phyloP scores from a whole-genome alignment of 306 rosid species.

The Phaseolus lunatus region DNA sequence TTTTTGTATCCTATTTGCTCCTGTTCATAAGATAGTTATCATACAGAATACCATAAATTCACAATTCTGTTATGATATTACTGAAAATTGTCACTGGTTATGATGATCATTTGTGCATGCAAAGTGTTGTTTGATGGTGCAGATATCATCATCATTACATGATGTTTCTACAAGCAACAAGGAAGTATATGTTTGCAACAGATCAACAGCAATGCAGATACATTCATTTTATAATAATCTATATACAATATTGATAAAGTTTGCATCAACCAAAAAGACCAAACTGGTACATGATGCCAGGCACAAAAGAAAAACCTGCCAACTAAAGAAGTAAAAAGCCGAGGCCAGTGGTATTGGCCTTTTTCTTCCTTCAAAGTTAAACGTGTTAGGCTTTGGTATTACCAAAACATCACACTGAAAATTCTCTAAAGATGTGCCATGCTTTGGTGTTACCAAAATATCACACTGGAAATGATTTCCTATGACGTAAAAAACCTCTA shows the following conservation, averaged over 20 bases:
- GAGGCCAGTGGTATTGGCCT: conserved; percentile 42
- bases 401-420: conserved; percentile 44
- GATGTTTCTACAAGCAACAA: background rate
- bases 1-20: too few species aligned
- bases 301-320: background rate
- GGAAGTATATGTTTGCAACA: background rate
- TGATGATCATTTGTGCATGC: background rate
- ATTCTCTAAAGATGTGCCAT: background rate
- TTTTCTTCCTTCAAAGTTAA: conserved; percentile 34
- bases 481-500: conserved; percentile 41
- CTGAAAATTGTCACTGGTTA: background rate
- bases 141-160: background rate
- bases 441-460: too few species aligned
- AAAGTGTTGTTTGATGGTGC: background rate
- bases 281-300: conserved; percentile 35
- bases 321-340: conserved; percentile 33
- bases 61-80: background rate
- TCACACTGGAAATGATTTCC: conserved; percentile 13
- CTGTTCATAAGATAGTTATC: too few species aligned
- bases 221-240: conserved; percentile 8
- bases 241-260: conserved; percentile 29
- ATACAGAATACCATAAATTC: background rate
- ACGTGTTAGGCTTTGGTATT: conserved; percentile 28
- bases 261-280: conserved; percentile 39
- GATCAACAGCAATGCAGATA: background rate